phyloP scores from a whole-genome alignment of 495 filamentous ascomycete genomes.

The Lasiosphaeriaceae sp. region DNA sequence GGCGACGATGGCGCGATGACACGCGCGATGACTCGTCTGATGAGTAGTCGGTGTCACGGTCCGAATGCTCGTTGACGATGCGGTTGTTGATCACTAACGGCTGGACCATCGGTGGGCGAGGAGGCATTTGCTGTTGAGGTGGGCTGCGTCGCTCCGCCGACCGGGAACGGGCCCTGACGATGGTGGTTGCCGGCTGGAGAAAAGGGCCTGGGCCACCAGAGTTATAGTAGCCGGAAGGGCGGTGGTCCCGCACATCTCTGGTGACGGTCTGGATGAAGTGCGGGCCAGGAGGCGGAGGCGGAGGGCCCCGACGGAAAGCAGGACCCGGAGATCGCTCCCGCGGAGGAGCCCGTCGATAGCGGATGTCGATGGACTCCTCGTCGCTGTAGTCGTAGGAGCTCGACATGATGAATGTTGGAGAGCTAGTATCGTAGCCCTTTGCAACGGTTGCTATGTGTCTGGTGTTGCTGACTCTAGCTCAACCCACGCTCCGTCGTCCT shows the following conservation, averaged over 20 bases:
- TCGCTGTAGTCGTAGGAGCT: conserved; percentile 23
- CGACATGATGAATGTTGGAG: conserved; percentile 13
- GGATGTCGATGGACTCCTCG: conserved; percentile 42
- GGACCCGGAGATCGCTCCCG: conserved; percentile 15
- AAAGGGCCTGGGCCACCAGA: conserved; percentile 15
- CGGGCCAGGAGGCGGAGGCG: conserved; percentile 25
- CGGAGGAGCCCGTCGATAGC: conserved; percentile 29
- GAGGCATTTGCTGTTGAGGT: background rate
- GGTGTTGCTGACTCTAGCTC: background rate
- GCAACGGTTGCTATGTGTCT: background rate
- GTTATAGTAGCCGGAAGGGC: conserved; percentile 32
- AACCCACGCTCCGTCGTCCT: background rate
- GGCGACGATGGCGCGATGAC: conserved; percentile 11
- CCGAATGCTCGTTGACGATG: conserved; percentile 34
- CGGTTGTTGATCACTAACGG: conserved; percentile 50
- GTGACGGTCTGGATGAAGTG: conserved; percentile 37
- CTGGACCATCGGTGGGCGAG: conserved; percentile 24
- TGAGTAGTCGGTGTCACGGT: conserved; percentile 31
- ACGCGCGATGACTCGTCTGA: conserved; percentile 24
- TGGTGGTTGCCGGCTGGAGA: conserved; percentile 34
- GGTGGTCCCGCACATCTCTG: conserved; percentile 19
- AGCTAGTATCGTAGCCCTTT: background rate
- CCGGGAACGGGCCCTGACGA: conserved; percentile 33
- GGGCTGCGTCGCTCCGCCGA: conserved; percentile 36
- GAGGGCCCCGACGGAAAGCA: conserved; percentile 23